These are phyloP conservation scores for Volutella citrinella DNA, from an alignment of 2,329 filamentous ascomycete genomes.

Conservation along the genomic window DNA sequence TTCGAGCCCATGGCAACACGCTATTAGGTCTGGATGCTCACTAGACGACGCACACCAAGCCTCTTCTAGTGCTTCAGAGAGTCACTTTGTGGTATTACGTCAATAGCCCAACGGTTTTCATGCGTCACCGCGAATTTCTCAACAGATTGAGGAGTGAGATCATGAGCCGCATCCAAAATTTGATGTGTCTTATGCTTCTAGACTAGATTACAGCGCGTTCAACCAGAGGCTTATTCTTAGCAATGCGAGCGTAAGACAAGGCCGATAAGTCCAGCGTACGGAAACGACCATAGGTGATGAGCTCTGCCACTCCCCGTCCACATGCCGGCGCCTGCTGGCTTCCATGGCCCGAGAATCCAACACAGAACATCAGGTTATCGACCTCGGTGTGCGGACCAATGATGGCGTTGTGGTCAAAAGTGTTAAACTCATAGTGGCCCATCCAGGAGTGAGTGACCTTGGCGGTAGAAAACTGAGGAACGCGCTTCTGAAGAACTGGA, in stretches of 20 bases:
- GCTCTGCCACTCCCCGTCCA: slow-evolving; percentile 7
- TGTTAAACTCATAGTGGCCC: slow-evolving; percentile 13
- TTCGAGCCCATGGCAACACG: too few relatives aligned
- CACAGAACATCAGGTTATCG: slow-evolving; percentile 4
- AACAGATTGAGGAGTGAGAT: too few relatives aligned
- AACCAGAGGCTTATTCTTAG: slow-evolving; percentile 5
- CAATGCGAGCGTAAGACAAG: slow-evolving; percentile 6
- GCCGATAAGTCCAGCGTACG: slow-evolving; percentile 7
- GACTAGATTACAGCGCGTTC: slow-evolving; percentile 12
- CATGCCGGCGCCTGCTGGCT: slow-evolving; percentile 11
- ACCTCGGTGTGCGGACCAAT: slow-evolving; percentile 8
- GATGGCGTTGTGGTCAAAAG: slow-evolving; percentile 11
- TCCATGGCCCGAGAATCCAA: slow-evolving; percentile 7
- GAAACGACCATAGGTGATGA: slow-evolving; percentile 9
- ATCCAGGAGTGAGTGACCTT: slow-evolving; percentile 11
- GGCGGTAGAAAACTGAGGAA: slow-evolving; percentile 9
- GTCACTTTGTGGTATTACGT: too few relatives aligned
- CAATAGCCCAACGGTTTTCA: too few relatives aligned
- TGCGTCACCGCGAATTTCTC: too few relatives aligned
- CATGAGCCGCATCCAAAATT: too few relatives aligned
- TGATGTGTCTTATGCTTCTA: too few relatives aligned
- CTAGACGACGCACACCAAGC: too few relatives aligned
- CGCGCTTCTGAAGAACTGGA: slow-evolving; percentile 6
- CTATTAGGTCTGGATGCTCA: too few relatives aligned
- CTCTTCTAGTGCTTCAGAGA: too few relatives aligned